phyloP scores from a whole-genome alignment of 2,329 filamentous ascomycete species.

The Colletotrichum sp. region DNA sequence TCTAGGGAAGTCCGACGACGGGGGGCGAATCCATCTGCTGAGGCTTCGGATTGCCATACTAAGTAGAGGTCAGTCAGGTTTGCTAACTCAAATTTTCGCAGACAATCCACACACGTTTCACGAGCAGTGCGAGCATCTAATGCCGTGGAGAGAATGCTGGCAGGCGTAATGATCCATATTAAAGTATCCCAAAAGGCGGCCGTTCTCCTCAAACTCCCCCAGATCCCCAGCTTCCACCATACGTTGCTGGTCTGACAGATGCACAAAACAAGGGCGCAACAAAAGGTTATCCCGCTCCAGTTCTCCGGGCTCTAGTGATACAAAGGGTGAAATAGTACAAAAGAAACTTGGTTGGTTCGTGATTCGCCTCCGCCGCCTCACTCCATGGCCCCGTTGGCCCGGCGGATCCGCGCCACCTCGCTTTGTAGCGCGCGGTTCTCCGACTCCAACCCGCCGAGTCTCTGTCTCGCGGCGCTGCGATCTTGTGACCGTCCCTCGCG shows the following conservation, averaged over 20 bases:
- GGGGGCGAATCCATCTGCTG: not conserved
- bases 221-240: not conserved
- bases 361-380: not conserved
- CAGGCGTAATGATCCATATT: slow-evolving; percentile 1
- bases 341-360: not conserved
- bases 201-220: slow-evolving; percentile 4
- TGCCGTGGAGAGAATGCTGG: not conserved
- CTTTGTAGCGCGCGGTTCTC: slow-evolving; percentile 75
- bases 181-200: slow-evolving; percentile 18
- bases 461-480: slow-evolving; percentile 79
- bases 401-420: slow-evolving; percentile 54
- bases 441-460: slow-evolving; percentile 76
- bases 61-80: not conserved
- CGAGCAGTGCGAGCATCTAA: not conserved
- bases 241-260: not conserved
- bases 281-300: not conserved
- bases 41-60: not conserved
- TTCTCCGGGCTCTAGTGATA: not conserved
- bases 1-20: not conserved
- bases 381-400: slow-evolving; percentile 16
- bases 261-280: not conserved
- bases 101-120: not conserved
- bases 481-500: slow-evolving; percentile 86
- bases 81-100: not conserved
- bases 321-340: not conserved